phyloP scores from a whole-genome alignment of 768 basidiomycete genomes.

The Naganishia randhawae region DNA sequence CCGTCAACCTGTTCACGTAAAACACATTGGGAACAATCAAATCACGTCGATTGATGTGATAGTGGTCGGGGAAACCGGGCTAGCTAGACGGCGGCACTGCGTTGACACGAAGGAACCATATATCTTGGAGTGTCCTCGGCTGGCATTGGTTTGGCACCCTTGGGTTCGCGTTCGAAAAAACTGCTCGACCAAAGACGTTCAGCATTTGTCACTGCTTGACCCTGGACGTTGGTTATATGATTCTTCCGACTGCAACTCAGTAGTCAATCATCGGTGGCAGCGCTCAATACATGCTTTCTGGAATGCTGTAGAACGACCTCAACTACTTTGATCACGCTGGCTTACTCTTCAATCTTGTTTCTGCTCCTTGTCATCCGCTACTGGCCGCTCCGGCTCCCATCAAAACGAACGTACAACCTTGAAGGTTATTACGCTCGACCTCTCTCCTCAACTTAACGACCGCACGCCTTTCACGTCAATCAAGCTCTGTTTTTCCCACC shows the following conservation, averaged over 20 bases:
- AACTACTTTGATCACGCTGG: constrained; percentile 3
- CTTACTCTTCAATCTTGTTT: constrained; percentile 19
- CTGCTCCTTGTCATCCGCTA: constrained; percentile 21
- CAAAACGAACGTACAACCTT: constrained; percentile 23
- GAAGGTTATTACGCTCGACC: constrained; percentile 16
- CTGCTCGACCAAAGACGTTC: constrained; percentile 3
- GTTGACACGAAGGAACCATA: constrained; percentile 17
- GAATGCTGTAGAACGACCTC: constrained; percentile 22
- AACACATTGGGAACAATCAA: constrained; percentile 18
- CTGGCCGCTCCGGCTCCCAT: neutral
- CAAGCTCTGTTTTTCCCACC: neutral
- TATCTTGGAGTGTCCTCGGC: constrained; percentile 23
- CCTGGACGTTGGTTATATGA: neutral
- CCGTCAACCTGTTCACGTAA: neutral
- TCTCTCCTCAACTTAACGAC: constrained; percentile 4
- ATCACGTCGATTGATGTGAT: constrained; percentile 20
- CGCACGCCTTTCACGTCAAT: neutral
- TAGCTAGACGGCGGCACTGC: constrained; percentile 3
- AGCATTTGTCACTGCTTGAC: neutral
- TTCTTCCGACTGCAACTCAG: neutral
- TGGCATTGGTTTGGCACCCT: constrained; percentile 14
- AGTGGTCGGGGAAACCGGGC: constrained; percentile 4
- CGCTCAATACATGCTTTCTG: constrained; percentile 10
- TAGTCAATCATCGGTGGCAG: neutral
- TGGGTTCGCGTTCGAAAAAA: constrained; percentile 6